Conservation (phyloP, 2,329 filamentous ascomycete genomes). For the Shiraia bambusicola region DNA sequence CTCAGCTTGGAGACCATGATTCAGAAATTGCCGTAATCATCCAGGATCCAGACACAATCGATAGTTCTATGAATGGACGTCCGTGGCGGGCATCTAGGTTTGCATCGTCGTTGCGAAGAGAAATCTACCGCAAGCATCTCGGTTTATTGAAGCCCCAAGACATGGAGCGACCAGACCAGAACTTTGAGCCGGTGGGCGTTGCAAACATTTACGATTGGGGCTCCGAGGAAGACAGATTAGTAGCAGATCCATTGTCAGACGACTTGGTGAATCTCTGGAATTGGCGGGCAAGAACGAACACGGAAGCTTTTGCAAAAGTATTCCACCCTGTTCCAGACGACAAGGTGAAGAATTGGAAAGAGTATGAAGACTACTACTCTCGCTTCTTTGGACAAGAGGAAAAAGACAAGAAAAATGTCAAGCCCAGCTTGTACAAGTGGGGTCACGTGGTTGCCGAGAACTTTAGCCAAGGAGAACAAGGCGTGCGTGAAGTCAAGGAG, state of each 20-base stretch:
- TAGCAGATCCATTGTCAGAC: slow-evolving; percentile 71
- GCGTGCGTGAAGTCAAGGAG: slow-evolving; percentile 57
- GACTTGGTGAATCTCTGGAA: slow-evolving; percentile 74
- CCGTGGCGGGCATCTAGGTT: slow-evolving; percentile 73
- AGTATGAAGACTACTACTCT: slow-evolving; percentile 72
- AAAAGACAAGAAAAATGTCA: slow-evolving; percentile 44
- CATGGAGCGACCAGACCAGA: slow-evolving; percentile 60
- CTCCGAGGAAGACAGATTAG: slow-evolving; percentile 54
- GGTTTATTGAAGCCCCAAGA: slow-evolving; percentile 77
- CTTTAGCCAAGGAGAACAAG: slow-evolving; percentile 47
- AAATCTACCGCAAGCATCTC: slow-evolving; percentile 89
- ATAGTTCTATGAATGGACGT: slow-evolving; percentile 71
- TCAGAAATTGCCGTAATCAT: slow-evolving; percentile 89
- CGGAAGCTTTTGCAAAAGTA: slow-evolving; percentile 74
- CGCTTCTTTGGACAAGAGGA: slow-evolving; percentile 59
- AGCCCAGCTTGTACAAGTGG: slow-evolving; percentile 68
- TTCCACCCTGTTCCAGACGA: slow-evolving; percentile 80
- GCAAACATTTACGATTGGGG: slow-evolving; percentile 57
- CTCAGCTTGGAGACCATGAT: slow-evolving; percentile 81
- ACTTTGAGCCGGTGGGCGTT: slow-evolving; percentile 59
- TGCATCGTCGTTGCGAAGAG: slow-evolving; percentile 76
- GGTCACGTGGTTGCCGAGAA: slow-evolving; percentile 74
- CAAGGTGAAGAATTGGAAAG: slow-evolving; percentile 66
- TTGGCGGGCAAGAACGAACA: slow-evolving; percentile 72
- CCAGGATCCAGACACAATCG: slow-evolving; percentile 71